Conservation (phyloP, 2,329 filamentous ascomycete species). For the Mycosphaerella sp. region DNA sequence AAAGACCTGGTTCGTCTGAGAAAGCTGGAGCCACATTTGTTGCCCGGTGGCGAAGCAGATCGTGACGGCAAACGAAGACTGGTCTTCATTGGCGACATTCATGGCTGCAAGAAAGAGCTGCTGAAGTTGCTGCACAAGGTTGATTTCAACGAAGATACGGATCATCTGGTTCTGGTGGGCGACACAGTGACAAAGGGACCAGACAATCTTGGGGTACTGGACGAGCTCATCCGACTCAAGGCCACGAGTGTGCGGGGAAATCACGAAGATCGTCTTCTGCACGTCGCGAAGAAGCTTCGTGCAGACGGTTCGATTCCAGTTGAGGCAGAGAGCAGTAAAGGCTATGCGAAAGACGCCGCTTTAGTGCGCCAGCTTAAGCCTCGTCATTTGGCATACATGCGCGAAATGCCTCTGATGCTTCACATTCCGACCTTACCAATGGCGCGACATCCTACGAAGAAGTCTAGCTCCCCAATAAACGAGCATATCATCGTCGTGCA, state of each 20-base stretch:
- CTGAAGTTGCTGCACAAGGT: conserved; percentile 59
- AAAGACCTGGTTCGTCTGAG: conserved; percentile 46
- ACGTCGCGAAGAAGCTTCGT: conserved; percentile 32
- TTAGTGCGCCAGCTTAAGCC: conserved; percentile 28
- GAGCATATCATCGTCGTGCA: conserved; percentile 66
- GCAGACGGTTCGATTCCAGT: conserved; percentile 1
- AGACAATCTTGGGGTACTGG: conserved; percentile 70
- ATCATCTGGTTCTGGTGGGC: conserved; percentile 71
- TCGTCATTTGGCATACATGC: conserved; percentile 32
- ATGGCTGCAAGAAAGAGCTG: conserved; percentile 70
- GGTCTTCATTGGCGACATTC: conserved; percentile 83
- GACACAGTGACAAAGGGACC: conserved; percentile 84
- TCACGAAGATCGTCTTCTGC: conserved; percentile 82
- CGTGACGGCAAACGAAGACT: conserved; percentile 51
- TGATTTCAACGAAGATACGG: conserved; percentile 55
- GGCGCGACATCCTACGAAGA: conserved; percentile 17
- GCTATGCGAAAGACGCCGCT: conserved; percentile 25
- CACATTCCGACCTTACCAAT: conserved; percentile 31
- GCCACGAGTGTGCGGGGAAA: conserved; percentile 86
- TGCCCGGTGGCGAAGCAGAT: conserved; percentile 33
- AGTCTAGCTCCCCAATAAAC: conserved; percentile 54
- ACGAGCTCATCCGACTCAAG: conserved; percentile 63
- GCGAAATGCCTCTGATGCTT: conserved; percentile 35
- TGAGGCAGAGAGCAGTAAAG: conserved; percentile 21
- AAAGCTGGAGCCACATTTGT: conserved; percentile 41